Conservation (phyloP, 1,284 basidiomycete species). For the Papiliotrema nemorosa region DNA sequence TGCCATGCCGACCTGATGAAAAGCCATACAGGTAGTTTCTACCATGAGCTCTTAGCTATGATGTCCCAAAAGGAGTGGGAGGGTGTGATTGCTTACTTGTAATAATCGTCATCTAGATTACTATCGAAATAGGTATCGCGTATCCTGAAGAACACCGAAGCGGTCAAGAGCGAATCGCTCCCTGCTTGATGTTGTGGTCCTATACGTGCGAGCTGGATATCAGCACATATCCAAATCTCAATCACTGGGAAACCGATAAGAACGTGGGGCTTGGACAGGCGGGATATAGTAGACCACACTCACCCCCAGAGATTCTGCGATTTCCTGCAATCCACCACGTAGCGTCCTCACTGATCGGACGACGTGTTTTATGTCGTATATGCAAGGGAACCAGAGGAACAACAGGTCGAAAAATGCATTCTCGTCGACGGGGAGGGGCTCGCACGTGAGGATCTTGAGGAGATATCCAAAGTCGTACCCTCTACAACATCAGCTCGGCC, state of each 20-base stretch:
- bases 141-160: slow-evolving; percentile 94
- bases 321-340: slow-evolving; percentile 92
- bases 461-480: slow-evolving; percentile 99
- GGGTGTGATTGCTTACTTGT: slow-evolving; percentile 38
- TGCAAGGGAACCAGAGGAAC: slow-evolving; percentile 89
- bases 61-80: not conserved
- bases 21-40: slow-evolving; percentile 49
- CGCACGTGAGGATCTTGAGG: slow-evolving; percentile 86
- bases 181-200: slow-evolving; percentile 94
- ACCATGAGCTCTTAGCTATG: slow-evolving; percentile 3
- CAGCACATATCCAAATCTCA: not conserved
- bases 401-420: slow-evolving; percentile 86
- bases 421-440: slow-evolving; percentile 83
- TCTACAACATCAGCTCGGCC: slow-evolving; percentile 43
- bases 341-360: slow-evolving; percentile 84
- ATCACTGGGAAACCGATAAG: too few species aligned
- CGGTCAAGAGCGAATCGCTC: slow-evolving; percentile 88
- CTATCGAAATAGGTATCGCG: slow-evolving; percentile 86
- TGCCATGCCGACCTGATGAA: slow-evolving; percentile 36
- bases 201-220: slow-evolving; percentile 71
- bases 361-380: slow-evolving; percentile 98
- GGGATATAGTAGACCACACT: too few species aligned
- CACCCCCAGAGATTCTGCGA: slow-evolving; percentile 86
- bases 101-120: slow-evolving; percentile 66
- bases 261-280: too few species aligned